phyloP scores from a whole-genome alignment of 441 rosid species.

The Sinapis alba region DNA sequence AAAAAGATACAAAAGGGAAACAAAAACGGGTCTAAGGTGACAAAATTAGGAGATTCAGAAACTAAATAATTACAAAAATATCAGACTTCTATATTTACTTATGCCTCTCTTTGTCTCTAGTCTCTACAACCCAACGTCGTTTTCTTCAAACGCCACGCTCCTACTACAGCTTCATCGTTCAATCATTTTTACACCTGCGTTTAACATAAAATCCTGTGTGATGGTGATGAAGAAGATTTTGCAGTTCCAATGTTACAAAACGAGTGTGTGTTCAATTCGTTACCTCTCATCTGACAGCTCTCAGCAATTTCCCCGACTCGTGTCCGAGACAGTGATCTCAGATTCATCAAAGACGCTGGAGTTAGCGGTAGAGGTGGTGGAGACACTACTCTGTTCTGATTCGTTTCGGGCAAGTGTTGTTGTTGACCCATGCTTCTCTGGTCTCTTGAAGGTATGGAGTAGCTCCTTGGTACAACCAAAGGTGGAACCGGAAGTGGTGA shows the following conservation, averaged over 20 bases:
- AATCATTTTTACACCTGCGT: constrained; percentile 15
- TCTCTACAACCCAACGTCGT: constrained; percentile 16
- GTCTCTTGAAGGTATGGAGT: constrained; percentile 82
- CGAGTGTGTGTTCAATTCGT: constrained; percentile 26
- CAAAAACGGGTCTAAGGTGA: too few relatives aligned
- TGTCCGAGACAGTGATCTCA: constrained; percentile 43
- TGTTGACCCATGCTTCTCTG: constrained; percentile 50
- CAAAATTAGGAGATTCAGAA: neutral
- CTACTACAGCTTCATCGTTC: constrained; percentile 22
- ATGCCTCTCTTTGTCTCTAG: neutral
- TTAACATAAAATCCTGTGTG: constrained; percentile 1
- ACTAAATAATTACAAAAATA: neutral
- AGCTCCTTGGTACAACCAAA: constrained; percentile 68
- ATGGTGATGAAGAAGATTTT: neutral
- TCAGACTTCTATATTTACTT: constrained; percentile 6
- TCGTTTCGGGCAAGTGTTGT: constrained; percentile 46
- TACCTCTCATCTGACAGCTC: constrained; percentile 62
- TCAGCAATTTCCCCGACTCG: constrained; percentile 40
- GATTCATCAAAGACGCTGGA: constrained; percentile 60
- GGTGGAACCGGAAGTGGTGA: constrained; percentile 88
- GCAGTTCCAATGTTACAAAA: neutral
- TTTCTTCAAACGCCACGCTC: constrained; percentile 6
- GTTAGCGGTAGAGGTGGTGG: constrained; percentile 84
- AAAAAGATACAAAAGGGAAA: too few relatives aligned
- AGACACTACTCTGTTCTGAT: constrained; percentile 56